Base-by-base conservation (phyloP, 495 filamentous ascomycete species). In the Penicillium coffeae region DNA sequence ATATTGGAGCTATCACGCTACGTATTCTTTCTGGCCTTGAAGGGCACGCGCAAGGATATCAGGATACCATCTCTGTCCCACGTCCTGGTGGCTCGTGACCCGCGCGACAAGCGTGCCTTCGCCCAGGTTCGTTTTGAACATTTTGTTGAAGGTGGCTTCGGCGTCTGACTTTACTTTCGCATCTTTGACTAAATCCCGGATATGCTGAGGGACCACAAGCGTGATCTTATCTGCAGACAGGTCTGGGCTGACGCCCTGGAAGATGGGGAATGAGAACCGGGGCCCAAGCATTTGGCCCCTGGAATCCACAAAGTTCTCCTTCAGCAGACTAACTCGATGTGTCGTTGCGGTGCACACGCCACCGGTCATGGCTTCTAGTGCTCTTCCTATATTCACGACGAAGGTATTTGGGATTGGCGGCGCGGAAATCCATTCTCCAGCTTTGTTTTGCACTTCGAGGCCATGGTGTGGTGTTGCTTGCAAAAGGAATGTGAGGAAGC, bases 381-480 rank as follows among this genome's bases (percentile, higher is more conserved):
- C 90, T 60, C 95, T 90, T 0, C 93, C 93, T 55, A 98, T 94
- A 39, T 91, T 92, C 1, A 96, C 88, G 0, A 98, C 90, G 2
- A 86, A 62, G 13, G 82, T 82, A 2, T 72, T 71, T 0, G 68
- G 64, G 3, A 81, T 62, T 3, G 76, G 76, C 12, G 72, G 63
- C 2, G 66, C 71, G 27, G 73, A 81, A 49, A 98, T 82, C 92
- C 92, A 98, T 20, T 79, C 68, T 18, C 92, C 89, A 16, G 66
- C 63, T 55, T 83, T 84, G 63, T 95, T 96, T 64, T 95, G 92
- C 3, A 91, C 91, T 61, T 98, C 92, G 14, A 98, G 72, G 0
- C 90, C 90, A 2, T 60, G 71, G 58, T 96, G 93, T 1, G 73
- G 66, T n/a, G 82, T 85, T 1, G 84, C 89, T 67, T 96, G 93